Conservation (phyloP, 2,329 filamentous ascomycete species). For the Fusarium brevicatenulatum region DNA sequence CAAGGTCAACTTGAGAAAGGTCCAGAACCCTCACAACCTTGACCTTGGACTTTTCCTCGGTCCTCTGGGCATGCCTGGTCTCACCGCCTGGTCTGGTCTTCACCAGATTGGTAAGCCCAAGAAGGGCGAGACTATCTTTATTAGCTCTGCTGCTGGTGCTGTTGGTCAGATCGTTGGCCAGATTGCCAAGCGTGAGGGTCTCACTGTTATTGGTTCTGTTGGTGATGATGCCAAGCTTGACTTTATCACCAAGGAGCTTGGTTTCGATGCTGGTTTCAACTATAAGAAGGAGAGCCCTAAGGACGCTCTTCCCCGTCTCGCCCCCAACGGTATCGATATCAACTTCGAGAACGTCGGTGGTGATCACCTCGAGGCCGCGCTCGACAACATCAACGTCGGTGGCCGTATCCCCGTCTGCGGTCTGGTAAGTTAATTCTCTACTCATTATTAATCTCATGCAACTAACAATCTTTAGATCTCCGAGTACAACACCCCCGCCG, state of each 20-base stretch:
- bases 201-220: constrained; percentile 82
- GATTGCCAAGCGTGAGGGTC: constrained; percentile 81
- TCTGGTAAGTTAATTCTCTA: constrained; percentile 57
- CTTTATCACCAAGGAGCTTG: constrained; percentile 65
- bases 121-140: constrained; percentile 79
- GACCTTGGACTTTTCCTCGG: constrained; percentile 77
- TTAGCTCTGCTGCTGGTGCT: constrained; percentile 81
- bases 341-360: constrained; percentile 66
- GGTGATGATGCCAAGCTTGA: constrained; percentile 83
- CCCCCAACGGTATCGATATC: constrained; percentile 80
- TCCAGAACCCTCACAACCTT: constrained; percentile 76
- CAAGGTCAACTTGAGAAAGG: constrained; percentile 55
- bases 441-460: rapidly evolving
- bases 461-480: constrained; percentile 11
- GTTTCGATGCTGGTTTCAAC: constrained; percentile 76
- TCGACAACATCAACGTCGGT: constrained; percentile 63
- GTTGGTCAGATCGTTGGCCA: constrained; percentile 87
- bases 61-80: constrained; percentile 68
- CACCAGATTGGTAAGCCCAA: constrained; percentile 71
- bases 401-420: constrained; percentile 74
- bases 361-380: constrained; percentile 60
- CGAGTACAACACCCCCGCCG: constrained; percentile 74
- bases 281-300: constrained; percentile 83
- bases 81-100: constrained; percentile 77
- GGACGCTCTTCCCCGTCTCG: constrained; percentile 75